Conservation (phyloP, 2,329 filamentous ascomycete species). For the Hypoxylon sp. region DNA sequence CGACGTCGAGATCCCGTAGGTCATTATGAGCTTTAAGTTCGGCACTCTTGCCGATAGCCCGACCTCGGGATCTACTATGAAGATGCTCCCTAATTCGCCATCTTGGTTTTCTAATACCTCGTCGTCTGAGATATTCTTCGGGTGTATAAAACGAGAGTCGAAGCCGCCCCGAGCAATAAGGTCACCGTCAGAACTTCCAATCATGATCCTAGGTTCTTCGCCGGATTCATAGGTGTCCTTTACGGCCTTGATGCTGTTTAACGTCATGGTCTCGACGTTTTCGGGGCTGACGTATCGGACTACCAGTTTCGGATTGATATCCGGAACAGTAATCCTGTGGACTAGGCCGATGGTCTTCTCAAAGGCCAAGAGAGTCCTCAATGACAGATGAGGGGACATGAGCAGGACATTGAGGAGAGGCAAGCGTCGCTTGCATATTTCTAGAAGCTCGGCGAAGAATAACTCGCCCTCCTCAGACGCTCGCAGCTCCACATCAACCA, state of each 20-base stretch:
- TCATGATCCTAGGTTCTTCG: too few species aligned
- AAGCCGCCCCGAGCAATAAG: too few species aligned
- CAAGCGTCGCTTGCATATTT: background rate
- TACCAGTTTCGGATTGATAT: background rate
- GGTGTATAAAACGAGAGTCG: background rate
- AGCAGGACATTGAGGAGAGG: conserved; percentile 1
- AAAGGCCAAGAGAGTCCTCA: conserved; percentile 3
- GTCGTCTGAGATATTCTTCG: background rate
- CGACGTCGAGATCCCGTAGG: background rate
- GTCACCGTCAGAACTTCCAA: too few species aligned
- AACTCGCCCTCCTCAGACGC: conserved; percentile 6
- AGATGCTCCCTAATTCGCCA: background rate
- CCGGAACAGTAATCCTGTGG: background rate
- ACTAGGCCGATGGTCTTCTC: background rate
- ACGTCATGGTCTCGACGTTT: too few species aligned
- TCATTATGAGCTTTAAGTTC: background rate
- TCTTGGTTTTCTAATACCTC: background rate
- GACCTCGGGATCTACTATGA: background rate
- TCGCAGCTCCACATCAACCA: conserved; percentile 7
- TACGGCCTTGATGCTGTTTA: background rate
- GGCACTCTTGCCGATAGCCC: background rate
- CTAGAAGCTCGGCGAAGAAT: background rate
- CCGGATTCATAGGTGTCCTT: too few species aligned
- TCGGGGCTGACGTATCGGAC: too few species aligned
- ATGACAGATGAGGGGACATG: conserved; percentile 2